Evolutionary conservation across 2,329 filamentous ascomycete species (phyloP), one percentile per base, ranked within the genome.

Genomic region (Leptographium radiaticola): DNA sequence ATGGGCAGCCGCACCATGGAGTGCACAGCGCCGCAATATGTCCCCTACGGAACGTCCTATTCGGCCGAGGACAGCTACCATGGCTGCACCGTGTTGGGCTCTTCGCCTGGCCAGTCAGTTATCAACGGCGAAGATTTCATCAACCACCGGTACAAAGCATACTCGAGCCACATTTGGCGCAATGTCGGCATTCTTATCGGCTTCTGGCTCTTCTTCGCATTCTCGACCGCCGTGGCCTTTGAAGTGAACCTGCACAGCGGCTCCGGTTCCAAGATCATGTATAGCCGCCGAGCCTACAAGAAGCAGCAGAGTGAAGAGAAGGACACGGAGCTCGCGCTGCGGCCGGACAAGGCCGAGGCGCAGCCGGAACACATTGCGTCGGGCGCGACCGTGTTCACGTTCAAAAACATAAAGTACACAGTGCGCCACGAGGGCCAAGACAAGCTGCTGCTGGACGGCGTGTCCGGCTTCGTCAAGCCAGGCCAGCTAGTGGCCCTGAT

Each of bases 181-280:
- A 86, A 89, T 65, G 71, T 86, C 53, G 84, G 84, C 48, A 83
- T 88, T 55, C 69, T 88, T 54, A 68, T 85, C 50, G 83, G 67
- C 4, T 83, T 86, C 34, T 49, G 67, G 47, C 71, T 71, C 10
- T 85, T 88, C 66, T 74, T 89, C 57, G 54, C 78, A 18, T 72
- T 76, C 2, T 44, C 20, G 15, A 44, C 42, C 11, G 42, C 42
- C 20, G 20, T 44, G 3, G 42, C 20, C 6, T 44, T 44, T 13
- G 42, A 44, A 30, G 20, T 30, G 1, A 25, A 30, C 42, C 42
- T 30, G 11, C 18, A 30, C 42, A 44, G 42, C 20, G 42, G 42
- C 9, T 34, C 25, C 3, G 15, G 13, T 79, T 80, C 9, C 84
- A 88, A 89, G 62, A 81, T 88, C 16, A 70, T 89, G 10, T 25